Conservation (phyloP, 2,329 filamentous ascomycete genomes). For the Mycosphaerelloides madeirae region DNA sequence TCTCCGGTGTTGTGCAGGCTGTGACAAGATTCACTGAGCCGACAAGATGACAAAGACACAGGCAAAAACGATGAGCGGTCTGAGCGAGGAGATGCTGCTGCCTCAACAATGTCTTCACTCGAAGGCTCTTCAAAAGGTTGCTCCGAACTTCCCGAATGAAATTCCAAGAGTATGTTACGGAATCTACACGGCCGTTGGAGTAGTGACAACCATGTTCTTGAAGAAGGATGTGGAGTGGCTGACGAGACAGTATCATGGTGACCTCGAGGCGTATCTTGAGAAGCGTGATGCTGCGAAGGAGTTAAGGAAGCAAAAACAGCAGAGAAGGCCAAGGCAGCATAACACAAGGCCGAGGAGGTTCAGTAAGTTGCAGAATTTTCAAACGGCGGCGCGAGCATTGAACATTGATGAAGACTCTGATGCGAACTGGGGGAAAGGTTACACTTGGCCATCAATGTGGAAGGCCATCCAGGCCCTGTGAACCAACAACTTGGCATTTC, state of each 20-base stretch:
- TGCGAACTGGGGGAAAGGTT: not conserved
- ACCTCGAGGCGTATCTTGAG: constrained; percentile 16
- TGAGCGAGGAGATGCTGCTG: constrained; percentile 24
- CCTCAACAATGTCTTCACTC: constrained; percentile 6
- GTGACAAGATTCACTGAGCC: constrained; percentile 28
- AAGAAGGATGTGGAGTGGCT: constrained; percentile 21
- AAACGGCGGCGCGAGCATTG: too few species aligned
- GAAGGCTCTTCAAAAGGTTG: not conserved
- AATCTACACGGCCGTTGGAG: constrained; percentile 17
- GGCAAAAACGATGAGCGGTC: constrained; percentile 21
- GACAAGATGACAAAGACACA: constrained; percentile 30
- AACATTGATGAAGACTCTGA: not conserved
- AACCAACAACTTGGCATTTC: too few species aligned
- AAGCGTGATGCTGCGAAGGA: constrained; percentile 4
- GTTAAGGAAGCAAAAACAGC: not conserved
- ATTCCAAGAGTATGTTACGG: constrained; percentile 24
- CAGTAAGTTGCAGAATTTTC: too few species aligned
- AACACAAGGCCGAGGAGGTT: too few species aligned
- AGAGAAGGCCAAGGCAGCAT: not conserved
- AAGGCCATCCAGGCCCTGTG: too few species aligned
- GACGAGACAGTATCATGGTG: constrained; percentile 18
- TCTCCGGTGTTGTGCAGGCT: constrained; percentile 26
- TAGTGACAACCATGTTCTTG: constrained; percentile 27
- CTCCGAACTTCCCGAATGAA: constrained; percentile 1
- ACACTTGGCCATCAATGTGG: too few species aligned